These are phyloP conservation scores for Trichophyton mentagrophytes DNA, from an alignment of 2,329 filamentous ascomycete genomes.

Conservation along the genomic window DNA sequence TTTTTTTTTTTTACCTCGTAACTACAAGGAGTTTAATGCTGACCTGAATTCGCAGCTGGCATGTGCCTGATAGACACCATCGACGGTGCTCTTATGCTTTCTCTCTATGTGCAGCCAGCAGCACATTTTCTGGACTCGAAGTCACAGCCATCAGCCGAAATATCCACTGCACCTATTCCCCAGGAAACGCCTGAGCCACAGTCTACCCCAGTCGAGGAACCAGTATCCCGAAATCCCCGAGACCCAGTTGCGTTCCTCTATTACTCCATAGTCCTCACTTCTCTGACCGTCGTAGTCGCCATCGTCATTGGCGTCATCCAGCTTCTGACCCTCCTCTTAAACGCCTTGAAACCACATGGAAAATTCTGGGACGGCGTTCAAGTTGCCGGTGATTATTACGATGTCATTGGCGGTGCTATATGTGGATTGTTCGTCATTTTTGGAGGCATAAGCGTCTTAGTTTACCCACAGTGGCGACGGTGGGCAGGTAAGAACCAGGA, in stretches of 20 bases:
- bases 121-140: constrained; percentile 26
- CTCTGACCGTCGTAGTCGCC: constrained; percentile 70
- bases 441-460: constrained; percentile 56
- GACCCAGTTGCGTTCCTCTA: constrained; percentile 86
- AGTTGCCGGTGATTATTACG: constrained; percentile 64
- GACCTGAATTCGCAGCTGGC: constrained; percentile 44
- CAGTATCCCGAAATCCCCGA: constrained; percentile 48
- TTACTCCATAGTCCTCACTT: constrained; percentile 79
- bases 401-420: constrained; percentile 74
- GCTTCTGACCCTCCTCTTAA: constrained; percentile 62
- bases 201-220: constrained; percentile 12
- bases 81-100: constrained; percentile 91
- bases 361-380: constrained; percentile 85
- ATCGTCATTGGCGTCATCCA: constrained; percentile 79
- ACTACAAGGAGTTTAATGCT: not conserved
- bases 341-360: constrained; percentile 60
- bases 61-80: constrained; percentile 93
- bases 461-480: constrained; percentile 69
- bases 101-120: constrained; percentile 58
- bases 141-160: constrained; percentile 8
- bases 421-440: constrained; percentile 73
- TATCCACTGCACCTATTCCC: constrained; percentile 5
- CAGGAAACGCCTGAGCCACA: constrained; percentile 14
- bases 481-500: constrained; percentile 35
- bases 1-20: not conserved